Conservation (phyloP, 2,329 filamentous ascomycete species). For the Trichoderma sp. region DNA sequence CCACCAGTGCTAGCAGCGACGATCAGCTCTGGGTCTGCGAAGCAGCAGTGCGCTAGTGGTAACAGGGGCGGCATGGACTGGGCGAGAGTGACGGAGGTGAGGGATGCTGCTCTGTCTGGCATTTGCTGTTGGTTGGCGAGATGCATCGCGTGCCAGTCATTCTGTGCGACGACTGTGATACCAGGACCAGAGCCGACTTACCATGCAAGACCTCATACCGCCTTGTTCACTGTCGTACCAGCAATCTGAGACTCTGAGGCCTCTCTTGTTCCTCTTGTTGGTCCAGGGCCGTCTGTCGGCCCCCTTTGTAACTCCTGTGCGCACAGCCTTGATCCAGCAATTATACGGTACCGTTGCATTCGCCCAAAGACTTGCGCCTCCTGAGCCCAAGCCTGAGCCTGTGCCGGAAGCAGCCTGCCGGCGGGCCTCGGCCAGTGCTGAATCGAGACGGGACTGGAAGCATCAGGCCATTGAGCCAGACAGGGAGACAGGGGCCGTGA, state of each 20-base stretch:
- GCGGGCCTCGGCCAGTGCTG: constrained; percentile 10
- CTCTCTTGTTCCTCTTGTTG: background rate
- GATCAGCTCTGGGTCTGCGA: constrained; percentile 19
- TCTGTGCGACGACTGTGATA: background rate
- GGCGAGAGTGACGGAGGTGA: background rate
- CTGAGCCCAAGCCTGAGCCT: background rate
- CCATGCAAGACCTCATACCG: background rate
- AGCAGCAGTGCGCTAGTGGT: constrained; percentile 22
- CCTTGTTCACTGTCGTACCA: constrained; percentile 1
- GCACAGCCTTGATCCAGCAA: background rate
- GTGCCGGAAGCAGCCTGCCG: background rate
- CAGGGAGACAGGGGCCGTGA: background rate
- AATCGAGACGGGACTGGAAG: constrained; percentile 6
- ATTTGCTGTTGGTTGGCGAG: constrained; percentile 10
- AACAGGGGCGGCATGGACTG: constrained; percentile 7
- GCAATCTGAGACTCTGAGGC: background rate
- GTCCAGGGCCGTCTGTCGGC: background rate
- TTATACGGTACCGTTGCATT: background rate
- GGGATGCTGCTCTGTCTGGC: background rate
- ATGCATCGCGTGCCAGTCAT: constrained; percentile 9
- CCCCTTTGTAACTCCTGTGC: constrained; percentile 6
- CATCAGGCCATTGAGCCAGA: background rate
- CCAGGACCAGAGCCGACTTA: background rate
- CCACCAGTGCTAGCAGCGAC: background rate
- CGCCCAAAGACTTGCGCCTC: constrained; percentile 3